A percentile compares a stretch with the other conserved stretches of the same genome.
Evolutionary conservation across 192 early-diverging fungal genomes (phyloP).

Genomic region (Cetraspora pellucida): DNA sequence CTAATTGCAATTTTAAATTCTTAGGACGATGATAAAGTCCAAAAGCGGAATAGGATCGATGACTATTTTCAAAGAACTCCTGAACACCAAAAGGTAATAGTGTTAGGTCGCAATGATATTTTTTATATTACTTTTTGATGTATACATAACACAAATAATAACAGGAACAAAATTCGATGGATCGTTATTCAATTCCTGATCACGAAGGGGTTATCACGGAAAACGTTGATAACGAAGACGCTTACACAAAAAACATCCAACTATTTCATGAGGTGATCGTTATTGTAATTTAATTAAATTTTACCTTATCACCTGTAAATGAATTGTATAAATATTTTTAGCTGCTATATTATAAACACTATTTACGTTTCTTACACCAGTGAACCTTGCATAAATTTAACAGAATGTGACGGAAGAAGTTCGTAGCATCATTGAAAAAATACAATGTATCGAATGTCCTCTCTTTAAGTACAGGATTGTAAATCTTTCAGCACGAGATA

Average conservation of each 20-base stretch:
- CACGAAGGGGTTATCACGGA: neutral
- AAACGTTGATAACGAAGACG: neutral
- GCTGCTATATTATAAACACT: no score
- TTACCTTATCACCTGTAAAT: no score
- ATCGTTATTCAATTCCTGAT: neutral
- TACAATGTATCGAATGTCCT: constrained; percentile 17
- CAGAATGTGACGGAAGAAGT: constrained; percentile 16
- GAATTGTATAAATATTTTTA: no score
- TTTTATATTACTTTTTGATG: neutral
- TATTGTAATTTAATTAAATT: no score
- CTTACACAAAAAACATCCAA: constrained; percentile 1
- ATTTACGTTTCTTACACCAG: no score
- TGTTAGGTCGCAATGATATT: neutral
- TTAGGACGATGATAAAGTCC: constrained; percentile 21
- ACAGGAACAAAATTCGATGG: neutral
- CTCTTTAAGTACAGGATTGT: constrained; percentile 17
- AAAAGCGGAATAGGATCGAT: constrained; percentile 1
- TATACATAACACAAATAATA: neutral
- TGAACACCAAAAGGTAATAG: neutral
- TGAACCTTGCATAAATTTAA: neutral
- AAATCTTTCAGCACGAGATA: constrained; percentile 27
- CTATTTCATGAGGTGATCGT: neutral
- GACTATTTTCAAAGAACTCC: neutral
- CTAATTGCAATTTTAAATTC: constrained; percentile 21
- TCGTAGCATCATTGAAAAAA: constrained; percentile 18